phyloP scores from a whole-genome alignment of 148 eudicot genomes.

The Arctostaphylos glauca region DNA sequence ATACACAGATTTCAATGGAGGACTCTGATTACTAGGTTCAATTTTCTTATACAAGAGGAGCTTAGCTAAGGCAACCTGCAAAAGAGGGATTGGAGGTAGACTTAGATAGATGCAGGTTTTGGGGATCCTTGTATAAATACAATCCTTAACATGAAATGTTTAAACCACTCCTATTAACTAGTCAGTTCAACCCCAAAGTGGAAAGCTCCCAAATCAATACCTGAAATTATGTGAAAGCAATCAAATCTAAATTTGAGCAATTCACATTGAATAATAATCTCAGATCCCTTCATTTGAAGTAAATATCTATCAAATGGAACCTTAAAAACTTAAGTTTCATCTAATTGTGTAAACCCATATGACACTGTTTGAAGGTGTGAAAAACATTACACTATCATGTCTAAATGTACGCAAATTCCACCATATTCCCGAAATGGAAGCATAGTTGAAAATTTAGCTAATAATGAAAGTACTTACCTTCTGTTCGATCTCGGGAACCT shows the following conservation, averaged over 20 bases:
- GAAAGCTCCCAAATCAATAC: neutral
- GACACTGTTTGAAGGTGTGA: neutral
- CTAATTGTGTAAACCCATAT: neutral
- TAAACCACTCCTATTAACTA: neutral
- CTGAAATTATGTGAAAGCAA: neutral
- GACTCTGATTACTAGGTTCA: neutral
- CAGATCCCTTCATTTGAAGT: neutral
- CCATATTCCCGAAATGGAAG: neutral
- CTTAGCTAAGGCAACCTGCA: neutral
- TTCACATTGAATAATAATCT: neutral
- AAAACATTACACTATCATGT: neutral
- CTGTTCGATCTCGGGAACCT: constrained; percentile 99
- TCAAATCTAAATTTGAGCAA: neutral
- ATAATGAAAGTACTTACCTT: constrained; percentile 44
- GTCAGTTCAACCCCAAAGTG: neutral
- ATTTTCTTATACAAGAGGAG: neutral
- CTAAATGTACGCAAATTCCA: neutral
- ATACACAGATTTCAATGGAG: neutral
- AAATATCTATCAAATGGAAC: neutral
- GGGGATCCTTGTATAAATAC: neutral
- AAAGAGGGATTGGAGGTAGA: neutral
- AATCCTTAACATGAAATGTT: neutral
- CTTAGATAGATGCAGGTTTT: neutral
- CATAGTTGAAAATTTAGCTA: neutral
- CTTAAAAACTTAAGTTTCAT: neutral